These are phyloP conservation scores for Iris pallida DNA, from an alignment of 116 monocot genomes.

Conservation along the genomic window DNA sequence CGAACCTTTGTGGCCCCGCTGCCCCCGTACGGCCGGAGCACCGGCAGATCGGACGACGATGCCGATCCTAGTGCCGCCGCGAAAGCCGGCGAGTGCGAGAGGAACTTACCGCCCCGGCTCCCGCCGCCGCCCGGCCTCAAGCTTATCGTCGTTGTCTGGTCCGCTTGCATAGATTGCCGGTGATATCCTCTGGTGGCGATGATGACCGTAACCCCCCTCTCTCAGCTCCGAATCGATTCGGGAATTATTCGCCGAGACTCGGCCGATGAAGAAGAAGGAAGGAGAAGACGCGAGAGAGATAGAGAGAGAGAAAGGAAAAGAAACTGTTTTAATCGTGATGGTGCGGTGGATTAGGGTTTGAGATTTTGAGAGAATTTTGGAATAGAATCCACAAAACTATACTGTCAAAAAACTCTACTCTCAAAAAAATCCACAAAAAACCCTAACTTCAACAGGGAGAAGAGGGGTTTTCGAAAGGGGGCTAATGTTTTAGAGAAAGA, in stretches of 20 bases:
- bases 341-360: background rate
- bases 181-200: constrained; percentile 7
- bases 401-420: too few relatives aligned
- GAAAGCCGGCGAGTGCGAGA: constrained; percentile 17
- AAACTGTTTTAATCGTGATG: background rate
- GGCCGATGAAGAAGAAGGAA: background rate
- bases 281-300: background rate
- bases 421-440: too few relatives aligned
- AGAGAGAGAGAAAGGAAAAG: background rate
- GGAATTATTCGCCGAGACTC: constrained; percentile 3
- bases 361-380: background rate
- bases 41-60: constrained; percentile 7
- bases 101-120: background rate
- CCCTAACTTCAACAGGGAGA: too few relatives aligned
- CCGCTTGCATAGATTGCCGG: constrained; percentile 26
- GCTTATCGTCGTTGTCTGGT: constrained; percentile 28
- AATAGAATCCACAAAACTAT: too few relatives aligned
- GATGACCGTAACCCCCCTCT: constrained; percentile 8
- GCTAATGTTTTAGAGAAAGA: too few relatives aligned
- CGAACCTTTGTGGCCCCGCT: background rate
- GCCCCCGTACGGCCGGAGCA: constrained; percentile 19
- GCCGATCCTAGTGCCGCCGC: background rate
- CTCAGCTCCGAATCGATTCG: background rate
- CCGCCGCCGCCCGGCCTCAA: constrained; percentile 33
- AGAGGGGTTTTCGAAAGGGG: too few relatives aligned